These are phyloP conservation scores for Solanum corneliomulleri DNA, from an alignment of 257 asterid species.

Conservation along the genomic window DNA sequence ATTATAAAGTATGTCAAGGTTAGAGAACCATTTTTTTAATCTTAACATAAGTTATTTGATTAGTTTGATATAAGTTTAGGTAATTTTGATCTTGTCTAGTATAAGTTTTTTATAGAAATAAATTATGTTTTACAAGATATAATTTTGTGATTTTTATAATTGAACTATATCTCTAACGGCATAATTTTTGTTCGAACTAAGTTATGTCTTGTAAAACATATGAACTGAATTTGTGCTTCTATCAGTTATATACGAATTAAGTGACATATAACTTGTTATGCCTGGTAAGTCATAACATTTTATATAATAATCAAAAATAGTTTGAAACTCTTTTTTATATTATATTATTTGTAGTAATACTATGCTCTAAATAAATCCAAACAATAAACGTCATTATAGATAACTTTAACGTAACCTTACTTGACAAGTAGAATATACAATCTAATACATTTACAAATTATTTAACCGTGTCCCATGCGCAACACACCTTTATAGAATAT, in stretches of 20 bases:
- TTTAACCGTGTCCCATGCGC: neutral
- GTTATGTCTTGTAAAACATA: no score
- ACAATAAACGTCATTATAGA: neutral
- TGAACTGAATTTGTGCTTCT: no score
- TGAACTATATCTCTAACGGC: neutral
- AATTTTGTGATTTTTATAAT: no score
- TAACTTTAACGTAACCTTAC: neutral
- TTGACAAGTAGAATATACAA: neutral
- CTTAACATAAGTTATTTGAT: no score
- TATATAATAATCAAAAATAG: no score
- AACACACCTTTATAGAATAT: neutral
- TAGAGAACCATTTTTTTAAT: no score
- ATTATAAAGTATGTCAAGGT: neutral
- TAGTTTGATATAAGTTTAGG: neutral
- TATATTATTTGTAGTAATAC: neutral
- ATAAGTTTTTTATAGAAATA: fast-evolving
- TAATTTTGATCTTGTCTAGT: fast-evolving
- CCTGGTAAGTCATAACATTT: no score
- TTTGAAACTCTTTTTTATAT: neutral
- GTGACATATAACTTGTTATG: no score
- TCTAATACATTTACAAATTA: neutral
- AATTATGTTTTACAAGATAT: neutral
- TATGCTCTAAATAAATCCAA: neutral
- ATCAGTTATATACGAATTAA: neutral
- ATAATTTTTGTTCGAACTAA: neutral